A percentile compares a stretch with the other conserved stretches of the same genome.
Conservation (phyloP, 768 basidiomycete genomes). For the Termitomyces sp. region DNA sequence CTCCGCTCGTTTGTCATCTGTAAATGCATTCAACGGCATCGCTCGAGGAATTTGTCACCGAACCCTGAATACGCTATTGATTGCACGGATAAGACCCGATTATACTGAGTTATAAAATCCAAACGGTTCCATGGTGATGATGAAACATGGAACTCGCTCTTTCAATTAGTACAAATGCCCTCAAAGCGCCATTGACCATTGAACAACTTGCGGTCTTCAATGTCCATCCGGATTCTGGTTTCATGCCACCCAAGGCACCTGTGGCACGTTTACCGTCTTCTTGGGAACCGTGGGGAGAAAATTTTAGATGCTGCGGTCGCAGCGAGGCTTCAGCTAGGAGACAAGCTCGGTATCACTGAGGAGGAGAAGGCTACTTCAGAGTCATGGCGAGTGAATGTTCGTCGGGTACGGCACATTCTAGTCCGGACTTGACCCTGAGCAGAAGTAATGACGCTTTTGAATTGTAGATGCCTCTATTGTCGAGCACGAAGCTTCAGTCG, state of each 20-base stretch:
- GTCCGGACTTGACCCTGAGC: background rate
- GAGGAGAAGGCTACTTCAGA: slow-evolving; percentile 37
- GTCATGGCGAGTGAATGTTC: slow-evolving; percentile 45
- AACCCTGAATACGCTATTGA: background rate
- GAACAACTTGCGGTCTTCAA: slow-evolving; percentile 10
- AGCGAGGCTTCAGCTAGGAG: slow-evolving; percentile 43
- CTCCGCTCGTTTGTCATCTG: too few species aligned
- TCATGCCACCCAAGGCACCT: slow-evolving; percentile 17
- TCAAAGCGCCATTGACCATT: background rate
- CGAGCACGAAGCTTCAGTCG: slow-evolving; percentile 39
- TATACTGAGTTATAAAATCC: background rate
- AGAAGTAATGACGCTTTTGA: background rate
- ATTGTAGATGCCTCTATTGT: slow-evolving; percentile 51
- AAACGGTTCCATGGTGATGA: background rate
- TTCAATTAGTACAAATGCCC: background rate
- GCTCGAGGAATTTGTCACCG: background rate
- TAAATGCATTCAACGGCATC: too few species aligned
- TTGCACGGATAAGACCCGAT: slow-evolving; percentile 1
- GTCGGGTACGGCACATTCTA: slow-evolving; percentile 30
- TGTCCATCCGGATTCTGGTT: slow-evolving; percentile 17
- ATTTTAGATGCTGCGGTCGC: slow-evolving; percentile 15
- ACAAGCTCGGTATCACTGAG: slow-evolving; percentile 36
- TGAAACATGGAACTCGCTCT: background rate
- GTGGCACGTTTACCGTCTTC: slow-evolving; percentile 12
- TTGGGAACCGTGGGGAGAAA: slow-evolving; percentile 20